Percentiles rank a stretch among this genome's conserved stretches.
Evolutionary conservation across 805 yeast genomes (phyloP).

Genomic region (Yarrowia deformans): DNA sequence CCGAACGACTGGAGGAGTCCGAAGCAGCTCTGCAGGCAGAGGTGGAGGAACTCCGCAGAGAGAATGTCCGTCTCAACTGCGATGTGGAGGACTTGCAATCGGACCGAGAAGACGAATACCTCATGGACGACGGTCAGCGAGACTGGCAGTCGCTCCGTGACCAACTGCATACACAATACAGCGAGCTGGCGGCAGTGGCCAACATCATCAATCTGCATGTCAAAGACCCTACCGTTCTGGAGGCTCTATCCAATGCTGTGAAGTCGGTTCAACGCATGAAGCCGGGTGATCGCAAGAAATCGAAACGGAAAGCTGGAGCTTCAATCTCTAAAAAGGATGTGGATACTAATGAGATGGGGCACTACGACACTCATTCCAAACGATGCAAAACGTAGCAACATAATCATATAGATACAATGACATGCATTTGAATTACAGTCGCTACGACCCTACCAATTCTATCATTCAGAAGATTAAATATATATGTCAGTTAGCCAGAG

Average conservation of each 20-base stretch:
- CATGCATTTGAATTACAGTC: background rate
- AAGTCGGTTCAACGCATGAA: conserved; percentile 19
- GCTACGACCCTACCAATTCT: background rate
- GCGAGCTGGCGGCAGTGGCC: conserved; percentile 27
- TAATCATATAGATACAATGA: conserved; percentile 1
- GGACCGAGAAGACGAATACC: conserved; percentile 29
- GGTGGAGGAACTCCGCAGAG: conserved; percentile 15
- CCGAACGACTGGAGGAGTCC: conserved; percentile 6
- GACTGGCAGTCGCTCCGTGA: conserved; percentile 31
- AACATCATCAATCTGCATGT: conserved; percentile 32
- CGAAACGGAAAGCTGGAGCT: background rate
- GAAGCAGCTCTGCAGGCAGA: conserved; percentile 2
- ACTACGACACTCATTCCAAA: background rate
- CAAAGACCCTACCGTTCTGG: conserved; percentile 2
- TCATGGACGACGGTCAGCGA: conserved; percentile 21
- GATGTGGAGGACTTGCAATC: conserved; percentile 30
- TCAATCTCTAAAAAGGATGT: background rate
- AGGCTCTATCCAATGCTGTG: conserved; percentile 22
- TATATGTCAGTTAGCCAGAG: conserved; percentile 13
- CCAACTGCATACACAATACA: conserved; percentile 24
- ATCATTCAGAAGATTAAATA: conserved; percentile 30
- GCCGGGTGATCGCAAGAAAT: background rate
- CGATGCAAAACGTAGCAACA: conserved; percentile 8
- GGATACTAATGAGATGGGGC: background rate
- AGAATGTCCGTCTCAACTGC: conserved; percentile 28